Base-by-base conservation (phyloP, 106 monocot genomes). In the Dioscorea zingiberensis region DNA sequence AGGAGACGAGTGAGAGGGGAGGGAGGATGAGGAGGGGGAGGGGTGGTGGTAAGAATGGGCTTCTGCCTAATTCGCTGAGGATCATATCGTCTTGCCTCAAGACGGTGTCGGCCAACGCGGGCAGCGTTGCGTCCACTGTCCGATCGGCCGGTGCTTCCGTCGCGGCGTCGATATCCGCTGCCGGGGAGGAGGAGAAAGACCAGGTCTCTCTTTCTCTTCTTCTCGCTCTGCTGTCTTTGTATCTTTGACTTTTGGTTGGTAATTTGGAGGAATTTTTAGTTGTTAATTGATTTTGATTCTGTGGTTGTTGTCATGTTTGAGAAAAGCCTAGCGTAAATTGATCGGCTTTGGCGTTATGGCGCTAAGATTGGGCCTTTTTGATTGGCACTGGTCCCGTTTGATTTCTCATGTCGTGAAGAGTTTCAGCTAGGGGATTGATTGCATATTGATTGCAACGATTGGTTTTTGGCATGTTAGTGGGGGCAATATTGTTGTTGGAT, bases 21-120 rank as follows among this genome's bases (percentile, higher is more conserved):
- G 15, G 74, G 68, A 44, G 53, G 48, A 55, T 27, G 64, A 79
- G 63, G 66, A 79, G 63, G 78, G 77, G 72, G 62, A 58, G 80
- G 23, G 73, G 69, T 25, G 71, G 76, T 22, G 74, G 64, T 27
- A 70, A 57, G 67, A 83, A 85, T 73, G 85, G 86, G 18, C 69
- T 97, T 66, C 76, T 97, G n/a, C 95, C 95, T 32, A 85, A 68
- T 74, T 97, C 95, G 73, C 65, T 97, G 30, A 51, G 91, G 68
- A 91, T 97, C 30, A 91, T 97, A 29, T 97, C 95, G 21, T 88
- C 95, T 16, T 97, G 95, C 79, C 64, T 97, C 60, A 97, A 88
- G 88, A 88, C 91, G 69, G 91, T 97, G 3, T 91, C 95, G 19
- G 70, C 74, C 32, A 97, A 97, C 91, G 91, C 88, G 2, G 83